Percentiles rank a stretch among this genome's conserved stretches.
phyloP scores from a whole-genome alignment of 2,329 filamentous ascomycete genomes.

The Fusarium drepaniforme region DNA sequence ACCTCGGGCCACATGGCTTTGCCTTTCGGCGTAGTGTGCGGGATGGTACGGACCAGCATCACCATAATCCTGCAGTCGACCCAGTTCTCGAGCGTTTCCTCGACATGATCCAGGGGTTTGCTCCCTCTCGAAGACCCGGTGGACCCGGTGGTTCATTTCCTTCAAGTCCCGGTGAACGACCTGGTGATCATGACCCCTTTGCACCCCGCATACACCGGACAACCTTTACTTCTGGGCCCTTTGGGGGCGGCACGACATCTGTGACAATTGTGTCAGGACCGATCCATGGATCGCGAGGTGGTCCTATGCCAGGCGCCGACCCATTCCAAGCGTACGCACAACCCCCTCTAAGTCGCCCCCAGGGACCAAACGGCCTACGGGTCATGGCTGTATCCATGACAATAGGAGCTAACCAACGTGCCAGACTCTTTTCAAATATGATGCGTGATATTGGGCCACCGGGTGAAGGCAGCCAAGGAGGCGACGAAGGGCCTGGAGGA shows the following conservation, averaged over 20 bases:
- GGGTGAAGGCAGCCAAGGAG: constrained; percentile 38
- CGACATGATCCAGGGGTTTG: constrained; percentile 57
- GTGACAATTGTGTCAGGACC: constrained; percentile 62
- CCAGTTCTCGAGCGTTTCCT: constrained; percentile 58
- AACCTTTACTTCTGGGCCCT: constrained; percentile 52
- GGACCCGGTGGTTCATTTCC: constrained; percentile 24
- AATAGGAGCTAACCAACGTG: constrained; percentile 48
- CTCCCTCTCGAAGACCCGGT: constrained; percentile 30
- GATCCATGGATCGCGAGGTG: constrained; percentile 33
- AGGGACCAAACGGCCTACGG: constrained; percentile 30
- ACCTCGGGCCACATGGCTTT: constrained; percentile 58
- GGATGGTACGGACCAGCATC: constrained; percentile 36
- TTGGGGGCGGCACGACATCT: constrained; percentile 58
- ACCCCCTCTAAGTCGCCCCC: constrained; percentile 21
- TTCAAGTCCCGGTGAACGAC: constrained; percentile 22
- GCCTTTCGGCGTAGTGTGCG: constrained; percentile 53
- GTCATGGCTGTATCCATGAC: constrained; percentile 34
- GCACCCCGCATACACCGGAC: constrained; percentile 52
- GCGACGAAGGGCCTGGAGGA: constrained; percentile 22
- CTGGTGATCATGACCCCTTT: constrained; percentile 30
- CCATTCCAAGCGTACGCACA: constrained; percentile 63
- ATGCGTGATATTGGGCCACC: constrained; percentile 56
- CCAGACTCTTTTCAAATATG: constrained; percentile 61
- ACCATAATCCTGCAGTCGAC: constrained; percentile 50
- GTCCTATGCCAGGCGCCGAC: constrained; percentile 45